A percentile compares a stretch with the other conserved stretches of the same genome.
phyloP scores from a whole-genome alignment of 805 yeast genomes.

The Yamadazyma olivae region DNA sequence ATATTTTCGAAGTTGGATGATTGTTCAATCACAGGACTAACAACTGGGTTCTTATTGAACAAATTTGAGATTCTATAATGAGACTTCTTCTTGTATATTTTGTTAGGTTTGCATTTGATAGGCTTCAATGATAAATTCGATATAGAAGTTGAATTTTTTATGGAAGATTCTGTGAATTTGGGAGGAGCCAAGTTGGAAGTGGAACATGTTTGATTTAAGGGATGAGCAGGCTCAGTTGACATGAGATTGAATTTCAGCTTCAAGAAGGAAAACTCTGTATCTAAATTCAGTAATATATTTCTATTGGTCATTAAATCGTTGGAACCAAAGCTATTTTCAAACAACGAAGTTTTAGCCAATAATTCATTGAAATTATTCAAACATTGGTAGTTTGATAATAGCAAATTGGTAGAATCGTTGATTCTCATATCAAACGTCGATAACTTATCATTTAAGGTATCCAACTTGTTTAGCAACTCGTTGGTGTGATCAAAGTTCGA shows the following conservation, averaged over 20 bases:
- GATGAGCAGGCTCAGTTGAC: too few species aligned
- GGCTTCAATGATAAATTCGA: slow-evolving; percentile 39
- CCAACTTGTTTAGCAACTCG: slow-evolving; percentile 19
- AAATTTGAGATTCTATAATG: slow-evolving; percentile 36
- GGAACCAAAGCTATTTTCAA: slow-evolving; percentile 29
- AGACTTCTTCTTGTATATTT: slow-evolving; percentile 39
- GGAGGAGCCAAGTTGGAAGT: not conserved
- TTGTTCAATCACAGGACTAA: slow-evolving; percentile 1
- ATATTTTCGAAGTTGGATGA: not conserved
- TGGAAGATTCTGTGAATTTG: not conserved
- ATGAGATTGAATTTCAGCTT: slow-evolving; percentile 13
- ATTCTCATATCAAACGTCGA: slow-evolving; percentile 25
- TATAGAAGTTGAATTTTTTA: slow-evolving; percentile 23
- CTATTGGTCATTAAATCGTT: slow-evolving; percentile 33
- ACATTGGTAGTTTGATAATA: slow-evolving; percentile 19
- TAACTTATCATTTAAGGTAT: slow-evolving; percentile 18
- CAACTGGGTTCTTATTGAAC: slow-evolving; percentile 23
- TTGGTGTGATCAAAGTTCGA: slow-evolving; percentile 21
- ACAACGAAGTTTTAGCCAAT: slow-evolving; percentile 27
- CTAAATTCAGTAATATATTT: slow-evolving; percentile 26
- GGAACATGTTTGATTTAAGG: not conserved
- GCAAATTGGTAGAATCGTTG: slow-evolving; percentile 22
- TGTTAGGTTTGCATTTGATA: slow-evolving; percentile 29
- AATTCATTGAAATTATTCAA: slow-evolving; percentile 27
- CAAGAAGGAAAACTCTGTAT: slow-evolving; percentile 25